Evolutionary conservation across 176 grass and related monocot species (phyloP).

Genomic region (Oryza longistaminata): DNA sequence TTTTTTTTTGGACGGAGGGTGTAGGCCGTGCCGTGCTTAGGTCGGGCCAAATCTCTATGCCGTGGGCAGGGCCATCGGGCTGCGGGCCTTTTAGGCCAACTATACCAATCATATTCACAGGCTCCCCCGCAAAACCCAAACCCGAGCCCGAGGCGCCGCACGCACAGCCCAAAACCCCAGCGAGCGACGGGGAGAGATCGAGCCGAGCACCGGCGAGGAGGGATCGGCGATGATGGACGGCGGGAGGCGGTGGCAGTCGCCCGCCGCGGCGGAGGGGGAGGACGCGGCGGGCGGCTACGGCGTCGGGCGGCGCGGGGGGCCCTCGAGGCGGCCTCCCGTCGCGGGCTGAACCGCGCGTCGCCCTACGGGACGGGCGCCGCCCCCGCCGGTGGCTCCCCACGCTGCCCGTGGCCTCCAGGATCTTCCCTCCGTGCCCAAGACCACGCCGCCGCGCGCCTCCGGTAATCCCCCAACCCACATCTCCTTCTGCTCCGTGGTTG

Average conservation of each 20-base stretch:
- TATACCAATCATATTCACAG: too few species aligned
- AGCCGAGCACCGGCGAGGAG: background rate
- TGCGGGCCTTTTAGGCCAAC: too few species aligned
- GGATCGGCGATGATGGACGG: conserved; percentile 15
- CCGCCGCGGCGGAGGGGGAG: conserved; percentile 34
- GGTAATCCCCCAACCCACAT: background rate
- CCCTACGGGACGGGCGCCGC: conserved; percentile 37
- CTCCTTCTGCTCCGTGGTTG: background rate
- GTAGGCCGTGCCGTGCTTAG: too few species aligned
- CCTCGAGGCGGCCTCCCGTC: conserved; percentile 43
- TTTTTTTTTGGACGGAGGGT: too few species aligned
- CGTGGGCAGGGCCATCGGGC: too few species aligned
- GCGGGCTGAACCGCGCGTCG: conserved; percentile 36
- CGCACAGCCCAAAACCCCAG: background rate
- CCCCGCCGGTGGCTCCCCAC: conserved; percentile 36
- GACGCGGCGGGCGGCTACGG: background rate
- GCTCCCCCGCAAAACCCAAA: too few species aligned
- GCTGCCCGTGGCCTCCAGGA: conserved; percentile 35
- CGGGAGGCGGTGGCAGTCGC: conserved; percentile 27
- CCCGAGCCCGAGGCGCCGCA: background rate
- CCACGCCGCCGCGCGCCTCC: background rate
- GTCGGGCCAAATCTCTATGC: too few species aligned
- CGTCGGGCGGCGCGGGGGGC: conserved; percentile 33
- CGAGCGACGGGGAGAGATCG: too few species aligned
- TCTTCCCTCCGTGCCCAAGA: conserved; percentile 23